A percentile compares a stretch with the other conserved stretches of the same genome.
phyloP scores from a whole-genome alignment of 306 rosid genomes.

The Crataegus laevigata region DNA sequence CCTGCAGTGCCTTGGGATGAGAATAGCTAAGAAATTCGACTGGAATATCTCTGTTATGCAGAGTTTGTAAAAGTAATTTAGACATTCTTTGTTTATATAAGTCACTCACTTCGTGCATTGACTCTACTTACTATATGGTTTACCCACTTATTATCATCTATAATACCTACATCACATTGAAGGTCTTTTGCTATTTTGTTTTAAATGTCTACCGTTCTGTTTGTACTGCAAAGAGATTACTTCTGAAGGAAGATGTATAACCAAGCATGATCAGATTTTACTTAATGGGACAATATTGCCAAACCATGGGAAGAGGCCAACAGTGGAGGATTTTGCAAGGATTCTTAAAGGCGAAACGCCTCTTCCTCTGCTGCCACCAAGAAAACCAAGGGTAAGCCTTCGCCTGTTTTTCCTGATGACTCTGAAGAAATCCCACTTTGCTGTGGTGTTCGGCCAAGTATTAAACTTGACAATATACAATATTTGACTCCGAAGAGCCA shows the following conservation, averaged over 20 bases:
- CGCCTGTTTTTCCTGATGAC: slow-evolving; percentile 31
- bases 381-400: slow-evolving; percentile 58
- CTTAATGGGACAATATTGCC: slow-evolving; percentile 98
- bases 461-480: slow-evolving; percentile 39
- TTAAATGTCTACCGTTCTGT: neutral
- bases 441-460: slow-evolving; percentile 23
- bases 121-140: neutral
- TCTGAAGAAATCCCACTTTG: slow-evolving; percentile 16
- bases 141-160: neutral
- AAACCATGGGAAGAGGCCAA: slow-evolving; percentile 57
- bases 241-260: slow-evolving; percentile 88
- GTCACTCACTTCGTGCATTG: too few species aligned
- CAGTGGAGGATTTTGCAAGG: slow-evolving; percentile 54
- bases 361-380: slow-evolving; percentile 50
- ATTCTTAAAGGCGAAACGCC: slow-evolving; percentile 59
- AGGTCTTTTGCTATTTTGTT: neutral
- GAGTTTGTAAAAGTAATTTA: too few species aligned
- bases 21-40: too few species aligned
- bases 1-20: too few species aligned
- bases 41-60: too few species aligned
- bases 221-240: slow-evolving; percentile 67
- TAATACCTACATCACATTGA: neutral
- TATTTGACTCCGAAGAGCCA: slow-evolving; percentile 75
- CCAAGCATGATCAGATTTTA: slow-evolving; percentile 89
- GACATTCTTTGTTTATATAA: too few species aligned